A percentile compares a stretch with the other conserved stretches of the same genome.
Conservation (phyloP, 371 early-diverging fungal genomes). For the Nematocida sp. region DNA sequence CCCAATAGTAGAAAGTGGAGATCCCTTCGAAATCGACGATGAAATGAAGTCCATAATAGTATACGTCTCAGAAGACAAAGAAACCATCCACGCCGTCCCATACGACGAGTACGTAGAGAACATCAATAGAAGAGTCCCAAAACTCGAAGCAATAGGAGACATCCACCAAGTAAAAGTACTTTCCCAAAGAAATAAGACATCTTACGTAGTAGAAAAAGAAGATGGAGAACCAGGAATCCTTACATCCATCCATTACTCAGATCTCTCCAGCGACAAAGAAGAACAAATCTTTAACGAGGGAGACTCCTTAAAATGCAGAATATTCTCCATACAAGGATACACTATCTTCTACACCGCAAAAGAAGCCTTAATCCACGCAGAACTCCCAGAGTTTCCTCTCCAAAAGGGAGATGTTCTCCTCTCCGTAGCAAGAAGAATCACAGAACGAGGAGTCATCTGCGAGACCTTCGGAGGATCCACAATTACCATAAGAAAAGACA, state of each 20-base stretch:
- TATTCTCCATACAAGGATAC: constrained; percentile 34
- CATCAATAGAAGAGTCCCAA: not conserved
- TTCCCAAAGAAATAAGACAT: not conserved
- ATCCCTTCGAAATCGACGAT: constrained; percentile 10
- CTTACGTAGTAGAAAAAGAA: not conserved
- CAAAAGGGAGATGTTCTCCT: not conserved
- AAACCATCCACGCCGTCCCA: constrained; percentile 10
- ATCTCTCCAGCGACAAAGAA: constrained; percentile 1
- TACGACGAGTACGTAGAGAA: constrained; percentile 3
- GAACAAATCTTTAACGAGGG: constrained; percentile 4
- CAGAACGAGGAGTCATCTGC: not conserved
- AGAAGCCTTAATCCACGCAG: constrained; percentile 20
- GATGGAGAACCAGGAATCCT: not conserved
- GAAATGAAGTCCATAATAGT: constrained; percentile 11
- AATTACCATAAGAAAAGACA: not conserved
- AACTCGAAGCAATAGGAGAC: not conserved
- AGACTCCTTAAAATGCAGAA: constrained; percentile 5
- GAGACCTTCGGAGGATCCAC: not conserved
- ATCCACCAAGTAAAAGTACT: not conserved
- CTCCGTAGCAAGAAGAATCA: not conserved
- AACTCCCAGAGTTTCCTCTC: not conserved
- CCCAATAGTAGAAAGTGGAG: constrained; percentile 19
- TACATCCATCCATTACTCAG: constrained; percentile 31
- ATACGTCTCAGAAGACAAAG: constrained; percentile 41
- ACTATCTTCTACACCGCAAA: constrained; percentile 21